phyloP scores from a whole-genome alignment of 2,329 filamentous ascomycete genomes.

The Blumeria graminis region DNA sequence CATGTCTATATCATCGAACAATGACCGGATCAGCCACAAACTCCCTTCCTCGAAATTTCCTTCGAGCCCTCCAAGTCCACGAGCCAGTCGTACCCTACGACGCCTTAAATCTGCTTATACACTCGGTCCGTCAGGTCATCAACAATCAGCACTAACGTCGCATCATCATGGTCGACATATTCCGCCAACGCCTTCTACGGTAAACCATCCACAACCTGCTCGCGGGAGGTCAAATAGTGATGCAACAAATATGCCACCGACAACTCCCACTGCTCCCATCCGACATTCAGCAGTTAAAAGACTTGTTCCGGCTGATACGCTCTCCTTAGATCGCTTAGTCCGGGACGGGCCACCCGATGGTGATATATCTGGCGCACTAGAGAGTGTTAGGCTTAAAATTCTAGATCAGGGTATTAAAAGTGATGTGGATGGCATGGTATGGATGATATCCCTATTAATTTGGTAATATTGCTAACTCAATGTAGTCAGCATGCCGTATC shows the following conservation, averaged over 20 bases:
- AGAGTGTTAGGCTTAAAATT: constrained; percentile 49
- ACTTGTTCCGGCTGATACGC: constrained; percentile 26
- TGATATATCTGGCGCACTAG: constrained; percentile 40
- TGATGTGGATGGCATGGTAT: constrained; percentile 61
- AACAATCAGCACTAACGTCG: constrained; percentile 30
- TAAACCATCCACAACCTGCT: constrained; percentile 14
- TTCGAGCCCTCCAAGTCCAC: constrained; percentile 28
- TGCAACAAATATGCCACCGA: constrained; percentile 23
- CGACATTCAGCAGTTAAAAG: constrained; percentile 22
- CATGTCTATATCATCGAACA: too few species aligned
- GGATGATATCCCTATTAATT: constrained; percentile 9
- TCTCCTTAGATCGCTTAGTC: constrained; percentile 50
- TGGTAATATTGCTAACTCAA: neutral
- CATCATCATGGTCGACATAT: constrained; percentile 21
- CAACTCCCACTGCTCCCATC: constrained; percentile 15
- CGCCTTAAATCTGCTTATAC: constrained; percentile 55
- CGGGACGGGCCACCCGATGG: constrained; percentile 57
- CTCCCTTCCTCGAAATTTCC: too few species aligned
- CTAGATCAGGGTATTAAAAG: constrained; percentile 53
- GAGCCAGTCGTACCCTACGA: constrained; percentile 41
- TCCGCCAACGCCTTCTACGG: constrained; percentile 6
- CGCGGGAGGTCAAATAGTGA: constrained; percentile 52
- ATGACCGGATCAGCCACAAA: too few species aligned
- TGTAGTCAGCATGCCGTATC: constrained; percentile 69
- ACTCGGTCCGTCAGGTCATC: constrained; percentile 27